Evolutionary conservation across 495 filamentous ascomycete genomes (phyloP), one percentile per base, ranked within the genome.

Genomic region (Daldinia childiae): DNA sequence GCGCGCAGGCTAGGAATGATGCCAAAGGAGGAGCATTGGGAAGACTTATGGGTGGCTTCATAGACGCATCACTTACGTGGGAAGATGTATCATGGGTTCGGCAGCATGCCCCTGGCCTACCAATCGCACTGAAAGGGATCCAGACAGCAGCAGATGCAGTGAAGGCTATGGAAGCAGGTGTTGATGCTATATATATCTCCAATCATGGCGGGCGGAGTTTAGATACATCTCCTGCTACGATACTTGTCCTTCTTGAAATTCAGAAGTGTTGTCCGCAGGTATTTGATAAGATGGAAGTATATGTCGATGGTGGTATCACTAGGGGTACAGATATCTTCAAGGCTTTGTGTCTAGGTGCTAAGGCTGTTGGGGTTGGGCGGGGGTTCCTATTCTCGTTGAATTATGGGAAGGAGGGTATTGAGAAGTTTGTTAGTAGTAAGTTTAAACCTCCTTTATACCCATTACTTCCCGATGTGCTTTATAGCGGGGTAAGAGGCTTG

Each of bases 41-140:
- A 11, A 81, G 91, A 26, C 82, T 90, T 2, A 94, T 92, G 88
- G 91, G 88, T 1, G 79, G 81, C 0, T 94, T 88, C 74, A 89
- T 95, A 62, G 91, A 94, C 63, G 81, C 90, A 0, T 87, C 88
- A 8, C 76, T 96, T 4, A 90, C 86, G n/a, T 97, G 93, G 93
- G 84, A 87, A 26, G 89, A 91, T 72, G 85, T 90, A 1, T 66
- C 79, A 4, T 90, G 88, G 87, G 50, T 91, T 29, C 75, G 83
- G 39, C 78, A 74, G 17, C 69, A 76, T 0, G 75, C 77, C 1
- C 80, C 80, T 0, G 79, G 74, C 0, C 64, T 87, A 6, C 87
- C 87, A 3, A 80, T 91, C 57, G 81, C 90, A 12, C 62, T 91
- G 0, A 92, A 92, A 67, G 91, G 91, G 4, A 81, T 93, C 1